phyloP scores from a whole-genome alignment of 495 filamentous ascomycete species.

The Pyrenula aspistea region DNA sequence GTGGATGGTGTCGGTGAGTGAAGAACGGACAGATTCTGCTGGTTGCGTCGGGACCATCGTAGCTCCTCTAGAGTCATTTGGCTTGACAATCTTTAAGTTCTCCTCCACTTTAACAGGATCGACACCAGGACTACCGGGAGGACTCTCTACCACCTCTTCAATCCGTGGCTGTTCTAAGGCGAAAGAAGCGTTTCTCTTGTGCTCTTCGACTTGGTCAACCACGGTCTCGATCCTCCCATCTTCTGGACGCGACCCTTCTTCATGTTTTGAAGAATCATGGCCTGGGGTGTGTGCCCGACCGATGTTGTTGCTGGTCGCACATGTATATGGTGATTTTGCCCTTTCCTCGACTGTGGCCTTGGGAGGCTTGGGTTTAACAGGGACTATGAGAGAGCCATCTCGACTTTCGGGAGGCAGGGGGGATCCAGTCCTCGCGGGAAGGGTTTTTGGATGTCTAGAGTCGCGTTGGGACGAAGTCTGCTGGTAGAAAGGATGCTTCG shows the following conservation, averaged over 20 bases:
- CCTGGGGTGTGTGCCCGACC: neutral
- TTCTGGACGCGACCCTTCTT: slow-evolving; percentile 5
- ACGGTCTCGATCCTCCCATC: slow-evolving; percentile 2
- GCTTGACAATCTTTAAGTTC: neutral
- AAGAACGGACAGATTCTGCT: slow-evolving; percentile 4
- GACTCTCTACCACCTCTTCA: slow-evolving; percentile 8
- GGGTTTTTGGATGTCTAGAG: slow-evolving; percentile 2
- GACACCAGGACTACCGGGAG: slow-evolving; percentile 13
- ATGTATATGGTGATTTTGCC: neutral
- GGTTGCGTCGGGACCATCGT: slow-evolving; percentile 9
- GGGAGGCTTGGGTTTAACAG: slow-evolving; percentile 4
- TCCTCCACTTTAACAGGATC: slow-evolving; percentile 5
- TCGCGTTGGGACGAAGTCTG: neutral
- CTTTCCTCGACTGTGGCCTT: slow-evolving; percentile 6
- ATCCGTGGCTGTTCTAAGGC: slow-evolving; percentile 9
- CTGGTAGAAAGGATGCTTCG: neutral
- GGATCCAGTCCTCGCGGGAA: slow-evolving; percentile 6
- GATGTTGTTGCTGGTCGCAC: neutral
- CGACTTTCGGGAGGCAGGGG: slow-evolving; percentile 5
- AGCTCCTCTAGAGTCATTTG: neutral
- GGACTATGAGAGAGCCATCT: neutral
- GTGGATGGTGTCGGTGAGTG: neutral
- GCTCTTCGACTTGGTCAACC: neutral
- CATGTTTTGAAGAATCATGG: slow-evolving; percentile 1
- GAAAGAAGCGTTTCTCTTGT: neutral